Evolutionary conservation across 208 protist species (phyloP), one percentile per base, ranked within the genome.

Genomic region (Wallacemonas collosoma): DNA sequence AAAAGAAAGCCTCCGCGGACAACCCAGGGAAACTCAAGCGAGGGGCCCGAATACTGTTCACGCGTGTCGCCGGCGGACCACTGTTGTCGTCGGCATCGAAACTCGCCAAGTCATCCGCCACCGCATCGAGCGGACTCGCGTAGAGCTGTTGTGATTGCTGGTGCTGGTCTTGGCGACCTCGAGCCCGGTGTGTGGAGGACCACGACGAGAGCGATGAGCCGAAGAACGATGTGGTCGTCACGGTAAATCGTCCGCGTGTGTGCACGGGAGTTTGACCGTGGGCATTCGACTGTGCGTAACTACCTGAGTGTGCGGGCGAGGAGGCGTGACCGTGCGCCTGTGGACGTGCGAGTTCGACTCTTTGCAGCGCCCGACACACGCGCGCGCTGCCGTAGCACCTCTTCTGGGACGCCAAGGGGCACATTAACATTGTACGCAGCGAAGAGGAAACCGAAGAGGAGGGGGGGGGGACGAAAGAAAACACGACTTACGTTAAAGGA

Each of bases 21-120:
- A 67, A 17, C 56, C 69, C 53, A 77, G 62, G 8, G 68, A 82
- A 39, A 11, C 77, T 65, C 66, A 81, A 60, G 12, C 72, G 76
- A 38, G 74, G 70, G 3, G 81, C 61, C 0, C 76, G 14, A 17
- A 67, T 50, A 39, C 17, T 58, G 48, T 68, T 81, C 11, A 82
- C 54, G 39, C 78, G 76, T 2, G 79, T 85, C 39, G 68, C 72
- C 39, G 76, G 68, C 7, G 87, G 87, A 35, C 78, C 87, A n/a
- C 80, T 82, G 1, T 64, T 40, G 65, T 92, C 87, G 75, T 80
- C 78, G 0, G 87, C 81, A 2, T 77, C 50, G 75, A 89, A 87
- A 43, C 74, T 80, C 36, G 85, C 80, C 53, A 85, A 78, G 55
- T 85, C 79, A 39, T 76, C 79, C 15, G 87, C 58, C 38, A 78